These are phyloP conservation scores for Chondrus crispus DNA, from an alignment of 23 red algal genomes.

Conservation along the genomic window DNA sequence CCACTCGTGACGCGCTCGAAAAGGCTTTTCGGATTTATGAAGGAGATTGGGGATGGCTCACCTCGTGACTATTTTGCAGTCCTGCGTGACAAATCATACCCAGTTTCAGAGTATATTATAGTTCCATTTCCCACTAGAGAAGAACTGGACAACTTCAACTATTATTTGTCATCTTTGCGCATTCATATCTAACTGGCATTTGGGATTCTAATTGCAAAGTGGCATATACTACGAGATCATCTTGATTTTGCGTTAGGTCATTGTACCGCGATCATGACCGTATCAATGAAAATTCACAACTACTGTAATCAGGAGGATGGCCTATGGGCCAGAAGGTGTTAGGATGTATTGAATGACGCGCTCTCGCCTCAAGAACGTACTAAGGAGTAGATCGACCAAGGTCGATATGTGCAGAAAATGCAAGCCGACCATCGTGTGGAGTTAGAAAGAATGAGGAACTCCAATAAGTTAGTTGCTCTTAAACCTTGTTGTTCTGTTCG, in stretches of 20 bases:
- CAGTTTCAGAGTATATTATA: neutral
- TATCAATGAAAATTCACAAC: neutral
- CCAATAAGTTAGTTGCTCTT: too few species aligned
- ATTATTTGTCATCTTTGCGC: neutral
- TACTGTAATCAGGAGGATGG: too few species aligned
- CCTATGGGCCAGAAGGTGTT: too few species aligned
- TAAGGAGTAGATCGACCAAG: too few species aligned
- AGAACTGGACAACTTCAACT: neutral
- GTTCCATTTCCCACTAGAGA: neutral
- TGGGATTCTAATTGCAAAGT: neutral
- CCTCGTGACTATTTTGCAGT: neutral
- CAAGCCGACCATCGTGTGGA: too few species aligned
- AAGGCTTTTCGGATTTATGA: neutral
- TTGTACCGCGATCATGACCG: neutral
- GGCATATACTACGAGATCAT: too few species aligned
- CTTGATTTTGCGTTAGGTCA: neutral
- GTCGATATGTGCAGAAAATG: too few species aligned
- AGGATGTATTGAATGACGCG: too few species aligned
- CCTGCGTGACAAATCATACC: neutral
- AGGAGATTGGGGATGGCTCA: neutral
- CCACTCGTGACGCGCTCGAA: neutral
- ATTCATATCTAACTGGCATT: neutral
- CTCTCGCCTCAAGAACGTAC: too few species aligned
- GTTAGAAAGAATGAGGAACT: too few species aligned
- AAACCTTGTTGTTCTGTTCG: too few species aligned